Conservation (phyloP, 2,329 filamentous ascomycete species). For the Stemphylium beticola region DNA sequence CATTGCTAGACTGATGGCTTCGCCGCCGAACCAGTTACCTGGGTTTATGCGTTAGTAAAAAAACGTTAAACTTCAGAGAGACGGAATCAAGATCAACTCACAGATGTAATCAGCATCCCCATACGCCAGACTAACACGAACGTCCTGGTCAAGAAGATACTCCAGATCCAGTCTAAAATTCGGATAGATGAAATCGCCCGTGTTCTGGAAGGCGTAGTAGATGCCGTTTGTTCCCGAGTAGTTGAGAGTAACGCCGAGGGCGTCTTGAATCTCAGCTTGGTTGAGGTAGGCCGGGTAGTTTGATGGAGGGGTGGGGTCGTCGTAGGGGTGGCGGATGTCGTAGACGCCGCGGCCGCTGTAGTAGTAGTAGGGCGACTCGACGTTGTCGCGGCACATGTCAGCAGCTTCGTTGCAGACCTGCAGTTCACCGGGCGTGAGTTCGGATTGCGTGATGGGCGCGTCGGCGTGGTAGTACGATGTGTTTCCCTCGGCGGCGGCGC, state of each 20-base stretch:
- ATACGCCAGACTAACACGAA: conserved; percentile 47
- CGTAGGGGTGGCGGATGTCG: conserved; percentile 53
- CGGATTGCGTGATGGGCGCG: conserved; percentile 19
- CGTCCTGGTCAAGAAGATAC: conserved; percentile 49
- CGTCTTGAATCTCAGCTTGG: conserved; percentile 60
- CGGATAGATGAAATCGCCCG: conserved; percentile 64
- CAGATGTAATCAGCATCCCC: conserved; percentile 50
- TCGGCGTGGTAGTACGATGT: conserved; percentile 26
- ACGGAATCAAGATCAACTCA: conserved; percentile 31
- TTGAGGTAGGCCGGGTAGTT: conserved; percentile 63
- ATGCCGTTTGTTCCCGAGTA: conserved; percentile 61
- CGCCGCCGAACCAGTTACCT: conserved; percentile 50
- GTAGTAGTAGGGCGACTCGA: conserved; percentile 63
- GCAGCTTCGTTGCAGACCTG: conserved; percentile 61
- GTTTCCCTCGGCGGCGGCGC: conserved; percentile 50
- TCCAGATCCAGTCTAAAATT: conserved; percentile 57
- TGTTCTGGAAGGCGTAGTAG: conserved; percentile 58
- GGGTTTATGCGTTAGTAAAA: too few species aligned
- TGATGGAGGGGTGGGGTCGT: conserved; percentile 64
- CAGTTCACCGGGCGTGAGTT: conserved; percentile 41
- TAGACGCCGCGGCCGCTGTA: conserved; percentile 63
- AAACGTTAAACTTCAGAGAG: too few species aligned
- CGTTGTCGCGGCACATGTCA: conserved; percentile 62
- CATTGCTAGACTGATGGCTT: conserved; percentile 45
- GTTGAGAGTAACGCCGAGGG: conserved; percentile 68